phyloP scores from a whole-genome alignment of 75 land plant genomes.

The Sequoiadendron giganteum region DNA sequence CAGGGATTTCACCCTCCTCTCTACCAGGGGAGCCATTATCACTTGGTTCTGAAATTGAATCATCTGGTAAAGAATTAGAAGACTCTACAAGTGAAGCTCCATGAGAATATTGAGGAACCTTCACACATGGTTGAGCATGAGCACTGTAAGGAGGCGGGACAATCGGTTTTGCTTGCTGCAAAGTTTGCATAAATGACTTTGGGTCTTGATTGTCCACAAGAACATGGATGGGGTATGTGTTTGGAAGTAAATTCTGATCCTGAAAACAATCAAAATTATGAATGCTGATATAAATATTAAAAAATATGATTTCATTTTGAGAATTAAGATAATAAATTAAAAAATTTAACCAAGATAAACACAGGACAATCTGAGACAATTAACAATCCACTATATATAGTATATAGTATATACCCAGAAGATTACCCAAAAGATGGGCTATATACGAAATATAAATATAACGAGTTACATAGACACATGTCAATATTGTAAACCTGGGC shows the following conservation, averaged over 20 bases:
- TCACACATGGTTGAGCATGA: neutral
- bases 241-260: slow-evolving; percentile 1
- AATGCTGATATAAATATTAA: neutral
- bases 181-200: neutral
- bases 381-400: neutral
- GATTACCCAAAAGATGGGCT: neutral
- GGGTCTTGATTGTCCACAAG: neutral
- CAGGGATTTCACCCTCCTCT: slow-evolving; percentile 96
- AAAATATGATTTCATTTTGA: neutral
- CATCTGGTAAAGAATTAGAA: slow-evolving; percentile 10
- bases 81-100: neutral
- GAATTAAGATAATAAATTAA: neutral
- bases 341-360: neutral
- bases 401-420: too few relatives aligned
- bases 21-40: slow-evolving; percentile 72
- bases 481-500: neutral
- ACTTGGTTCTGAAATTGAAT: slow-evolving; percentile 28
- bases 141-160: neutral
- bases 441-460: neutral
- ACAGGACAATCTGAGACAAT: neutral
- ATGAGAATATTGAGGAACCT: slow-evolving; percentile 1
- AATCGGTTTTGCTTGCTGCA: neutral
- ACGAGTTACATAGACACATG: neutral
- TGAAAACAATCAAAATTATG: slow-evolving; percentile 3
- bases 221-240: neutral